Evolutionary conservation across 2,329 filamentous ascomycete species (phyloP).

Genomic region (Penicillium brasilianum): DNA sequence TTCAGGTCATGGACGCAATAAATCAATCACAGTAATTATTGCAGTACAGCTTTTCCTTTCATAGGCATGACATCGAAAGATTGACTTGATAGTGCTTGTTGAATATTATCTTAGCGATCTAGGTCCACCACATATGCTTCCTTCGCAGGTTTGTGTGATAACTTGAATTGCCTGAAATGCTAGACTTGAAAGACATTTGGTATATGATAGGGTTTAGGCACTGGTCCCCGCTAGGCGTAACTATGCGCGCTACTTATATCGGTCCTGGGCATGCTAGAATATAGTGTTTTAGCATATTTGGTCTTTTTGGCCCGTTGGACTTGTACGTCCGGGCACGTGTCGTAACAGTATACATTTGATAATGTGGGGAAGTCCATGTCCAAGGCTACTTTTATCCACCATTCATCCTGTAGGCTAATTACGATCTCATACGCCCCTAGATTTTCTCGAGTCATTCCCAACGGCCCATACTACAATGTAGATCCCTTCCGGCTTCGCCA

Average conservation of each 20-base stretch:
- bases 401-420: background rate
- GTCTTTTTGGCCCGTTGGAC: too few species aligned
- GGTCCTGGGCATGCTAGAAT: too few species aligned
- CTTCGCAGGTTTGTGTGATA: background rate
- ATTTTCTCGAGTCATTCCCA: background rate
- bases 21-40: too few species aligned
- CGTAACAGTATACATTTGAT: too few species aligned
- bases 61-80: too few species aligned
- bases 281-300: too few species aligned
- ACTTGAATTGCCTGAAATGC: background rate
- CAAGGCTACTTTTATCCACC: background rate
- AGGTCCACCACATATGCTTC: background rate
- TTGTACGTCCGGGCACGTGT: too few species aligned
- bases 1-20: background rate
- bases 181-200: background rate
- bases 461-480: background rate
- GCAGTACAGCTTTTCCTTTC: too few species aligned
- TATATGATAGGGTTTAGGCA: too few species aligned
- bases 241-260: too few species aligned
- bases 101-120: background rate
- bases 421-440: background rate
- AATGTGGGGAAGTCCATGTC: background rate
- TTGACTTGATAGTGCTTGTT: too few species aligned
- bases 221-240: too few species aligned
- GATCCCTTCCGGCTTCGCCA: slow-evolving; percentile 1